Conservation (phyloP, 805 yeast genomes). For the Candida tibetensis region DNA sequence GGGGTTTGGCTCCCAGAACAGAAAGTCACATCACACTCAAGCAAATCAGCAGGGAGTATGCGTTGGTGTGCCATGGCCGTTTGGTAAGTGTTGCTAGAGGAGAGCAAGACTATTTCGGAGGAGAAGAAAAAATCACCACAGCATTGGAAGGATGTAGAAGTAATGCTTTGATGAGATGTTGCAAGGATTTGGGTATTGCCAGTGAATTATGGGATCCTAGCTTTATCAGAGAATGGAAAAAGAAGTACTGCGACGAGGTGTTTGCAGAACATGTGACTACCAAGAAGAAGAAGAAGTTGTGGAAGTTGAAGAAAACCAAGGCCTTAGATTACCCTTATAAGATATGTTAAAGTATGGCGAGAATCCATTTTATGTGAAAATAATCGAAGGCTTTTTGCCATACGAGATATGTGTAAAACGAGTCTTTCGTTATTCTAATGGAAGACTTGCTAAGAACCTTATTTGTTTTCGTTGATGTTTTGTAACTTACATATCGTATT, state of each 20-base stretch:
- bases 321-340: slow-evolving; percentile 85
- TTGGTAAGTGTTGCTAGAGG: slow-evolving; percentile 92
- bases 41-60: slow-evolving; percentile 86
- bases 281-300: slow-evolving; percentile 82
- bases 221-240: slow-evolving; percentile 55
- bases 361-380: background rate
- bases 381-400: too few species aligned
- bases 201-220: slow-evolving; percentile 97
- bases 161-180: slow-evolving; percentile 95
- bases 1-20: slow-evolving; percentile 96
- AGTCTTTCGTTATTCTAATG: too few species aligned
- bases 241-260: slow-evolving; percentile 64
- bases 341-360: slow-evolving; percentile 7
- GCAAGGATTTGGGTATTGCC: slow-evolving; percentile 95
- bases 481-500: too few species aligned
- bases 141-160: slow-evolving; percentile 97
- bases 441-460: too few species aligned
- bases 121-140: slow-evolving; percentile 83
- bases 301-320: slow-evolving; percentile 82
- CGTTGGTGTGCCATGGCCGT: slow-evolving; percentile 80
- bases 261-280: slow-evolving; percentile 82
- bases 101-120: slow-evolving; percentile 85
- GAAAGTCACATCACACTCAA: slow-evolving; percentile 74
- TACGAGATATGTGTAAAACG: too few species aligned
- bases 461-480: too few species aligned